These are phyloP conservation scores for Sporisorium graminicola DNA, from an alignment of 1,284 basidiomycete genomes.

Conservation along the genomic window DNA sequence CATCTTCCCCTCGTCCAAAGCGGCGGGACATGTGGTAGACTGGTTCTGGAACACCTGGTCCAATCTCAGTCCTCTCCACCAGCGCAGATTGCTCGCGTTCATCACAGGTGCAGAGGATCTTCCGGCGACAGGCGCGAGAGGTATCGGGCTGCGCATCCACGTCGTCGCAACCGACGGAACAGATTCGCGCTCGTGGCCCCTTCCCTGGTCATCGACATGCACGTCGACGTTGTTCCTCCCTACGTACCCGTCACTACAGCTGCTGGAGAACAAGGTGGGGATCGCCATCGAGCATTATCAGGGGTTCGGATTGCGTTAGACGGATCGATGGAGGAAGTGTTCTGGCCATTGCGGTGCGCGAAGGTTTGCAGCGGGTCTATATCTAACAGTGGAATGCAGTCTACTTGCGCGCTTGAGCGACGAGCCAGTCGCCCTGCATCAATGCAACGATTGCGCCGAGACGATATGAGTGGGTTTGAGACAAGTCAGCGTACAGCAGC, in stretches of 20 bases:
- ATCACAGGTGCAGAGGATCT: slow-evolving; percentile 60
- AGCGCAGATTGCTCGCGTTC: slow-evolving; percentile 55
- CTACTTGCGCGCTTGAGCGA: slow-evolving; percentile 40
- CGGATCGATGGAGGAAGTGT: too few species aligned
- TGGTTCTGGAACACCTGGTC: slow-evolving; percentile 55
- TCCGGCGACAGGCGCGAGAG: slow-evolving; percentile 45
- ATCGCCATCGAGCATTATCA: slow-evolving; percentile 56
- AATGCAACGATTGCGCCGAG: too few species aligned
- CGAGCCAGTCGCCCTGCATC: slow-evolving; percentile 38
- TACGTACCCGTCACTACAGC: slow-evolving; percentile 20
- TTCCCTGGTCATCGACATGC: slow-evolving; percentile 61
- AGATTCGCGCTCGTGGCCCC: slow-evolving; percentile 28
- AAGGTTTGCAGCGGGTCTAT: not conserved
- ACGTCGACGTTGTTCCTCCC: slow-evolving; percentile 59
- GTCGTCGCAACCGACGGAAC: slow-evolving; percentile 24
- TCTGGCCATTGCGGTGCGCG: not conserved
- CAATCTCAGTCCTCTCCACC: slow-evolving; percentile 15
- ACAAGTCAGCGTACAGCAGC: too few species aligned
- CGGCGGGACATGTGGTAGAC: not conserved
- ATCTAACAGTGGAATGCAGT: not conserved
- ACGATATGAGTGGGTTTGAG: too few species aligned
- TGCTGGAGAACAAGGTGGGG: slow-evolving; percentile 39
- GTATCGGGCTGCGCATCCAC: slow-evolving; percentile 53
- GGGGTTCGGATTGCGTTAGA: slow-evolving; percentile 53
- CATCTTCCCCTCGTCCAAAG: slow-evolving; percentile 5